phyloP scores from a whole-genome alignment of 1,284 basidiomycete genomes.

The Cutaneotrichosporon sp. region DNA sequence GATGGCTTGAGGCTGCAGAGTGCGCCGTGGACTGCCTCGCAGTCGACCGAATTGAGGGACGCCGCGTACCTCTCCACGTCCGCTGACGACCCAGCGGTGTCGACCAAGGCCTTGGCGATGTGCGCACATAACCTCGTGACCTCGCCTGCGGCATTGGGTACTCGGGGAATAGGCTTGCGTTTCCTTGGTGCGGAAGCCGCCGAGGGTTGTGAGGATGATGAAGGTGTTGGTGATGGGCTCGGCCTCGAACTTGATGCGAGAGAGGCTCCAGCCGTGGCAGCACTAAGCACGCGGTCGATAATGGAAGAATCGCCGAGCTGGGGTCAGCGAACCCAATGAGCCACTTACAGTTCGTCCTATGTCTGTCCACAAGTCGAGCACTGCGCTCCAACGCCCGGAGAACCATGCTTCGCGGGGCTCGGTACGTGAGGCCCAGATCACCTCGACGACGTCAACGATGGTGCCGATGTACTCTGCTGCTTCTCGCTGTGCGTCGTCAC shows the following conservation, averaged over 20 bases:
- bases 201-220: not conserved
- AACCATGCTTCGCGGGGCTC: constrained; percentile 32
- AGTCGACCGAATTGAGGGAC: not conserved
- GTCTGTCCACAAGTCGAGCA: constrained; percentile 47
- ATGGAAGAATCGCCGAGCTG: constrained; percentile 38
- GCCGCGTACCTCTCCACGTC: not conserved
- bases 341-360: constrained; percentile 42
- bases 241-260: not conserved
- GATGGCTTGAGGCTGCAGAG: constrained; percentile 14
- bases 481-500: constrained; percentile 20
- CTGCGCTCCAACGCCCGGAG: constrained; percentile 35
- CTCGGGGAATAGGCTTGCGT: not conserved
- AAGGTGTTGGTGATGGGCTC: not conserved
- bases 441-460: constrained; percentile 31
- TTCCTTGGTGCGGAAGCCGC: not conserved
- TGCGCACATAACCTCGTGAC: not conserved
- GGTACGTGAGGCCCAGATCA: constrained; percentile 21
- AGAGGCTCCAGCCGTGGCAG: not conserved
- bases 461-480: constrained; percentile 26
- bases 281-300: constrained; percentile 36
- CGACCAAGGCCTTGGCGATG: constrained; percentile 12
- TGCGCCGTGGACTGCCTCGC: not conserved
- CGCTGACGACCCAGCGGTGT: not conserved
- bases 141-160: not conserved
- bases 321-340: constrained; percentile 13